Evolutionary conservation across 805 yeast genomes (phyloP).

Genomic region (Saturnispora quitensis): DNA sequence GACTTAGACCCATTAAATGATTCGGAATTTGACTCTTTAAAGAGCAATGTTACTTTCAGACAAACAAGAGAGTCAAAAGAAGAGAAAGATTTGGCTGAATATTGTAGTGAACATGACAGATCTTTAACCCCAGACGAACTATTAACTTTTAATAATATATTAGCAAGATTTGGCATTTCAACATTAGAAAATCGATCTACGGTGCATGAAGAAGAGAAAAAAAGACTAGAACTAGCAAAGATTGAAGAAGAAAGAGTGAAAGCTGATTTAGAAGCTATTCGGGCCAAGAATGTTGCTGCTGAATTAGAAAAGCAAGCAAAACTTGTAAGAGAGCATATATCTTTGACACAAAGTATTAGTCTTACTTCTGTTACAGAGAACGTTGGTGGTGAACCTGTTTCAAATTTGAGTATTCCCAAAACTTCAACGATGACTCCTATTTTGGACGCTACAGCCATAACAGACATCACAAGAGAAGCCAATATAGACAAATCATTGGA

Average conservation of each 20-base stretch:
- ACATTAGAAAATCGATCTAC: neutral
- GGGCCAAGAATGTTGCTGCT: neutral
- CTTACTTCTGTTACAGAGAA: neutral
- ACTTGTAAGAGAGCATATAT: neutral
- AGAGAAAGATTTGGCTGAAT: conserved; percentile 11
- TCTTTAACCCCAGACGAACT: conserved; percentile 4
- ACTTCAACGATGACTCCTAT: neutral
- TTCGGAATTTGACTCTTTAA: conserved; percentile 9
- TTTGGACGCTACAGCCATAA: neutral
- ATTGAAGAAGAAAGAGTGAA: neutral
- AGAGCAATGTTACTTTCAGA: conserved; percentile 3
- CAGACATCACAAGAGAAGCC: no score
- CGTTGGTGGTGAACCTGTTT: neutral
- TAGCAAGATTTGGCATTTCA: neutral
- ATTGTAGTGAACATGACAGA: conserved; percentile 9
- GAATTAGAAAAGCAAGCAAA: conserved; percentile 6
- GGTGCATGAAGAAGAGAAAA: neutral
- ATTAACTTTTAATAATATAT: conserved; percentile 6
- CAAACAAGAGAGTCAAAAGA: conserved; percentile 14
- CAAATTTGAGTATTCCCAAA: neutral
- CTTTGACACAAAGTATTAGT: neutral
- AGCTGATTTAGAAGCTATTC: conserved; percentile 1
- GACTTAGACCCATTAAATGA: conserved; percentile 10
- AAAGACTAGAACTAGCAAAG: neutral
- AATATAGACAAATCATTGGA: neutral